Base-by-base conservation (phyloP, 768 basidiomycete species). In the Macrocybe gigantea region DNA sequence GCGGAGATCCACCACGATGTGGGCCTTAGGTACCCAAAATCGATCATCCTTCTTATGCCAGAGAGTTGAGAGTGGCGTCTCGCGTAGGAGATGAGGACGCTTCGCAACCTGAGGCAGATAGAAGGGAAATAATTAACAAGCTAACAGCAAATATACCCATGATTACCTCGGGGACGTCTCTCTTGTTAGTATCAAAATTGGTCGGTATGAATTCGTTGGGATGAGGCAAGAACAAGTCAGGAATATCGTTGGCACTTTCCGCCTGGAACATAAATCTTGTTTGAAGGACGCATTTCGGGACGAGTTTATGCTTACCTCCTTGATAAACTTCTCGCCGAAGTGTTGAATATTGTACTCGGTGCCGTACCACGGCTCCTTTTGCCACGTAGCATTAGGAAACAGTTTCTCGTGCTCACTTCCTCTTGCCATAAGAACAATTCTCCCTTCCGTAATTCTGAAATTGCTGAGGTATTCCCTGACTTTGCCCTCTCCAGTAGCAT, bases 11-110 rank as follows among this genome's bases (percentile, higher is more conserved):
- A 97, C 74, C 48, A 85, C 68, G 14, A 86, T 76, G 52, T 80
- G 77, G 2, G 93, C 92, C 60, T 89, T 91, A 0, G 96, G 96
- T 7, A 95, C 81, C 88, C 92, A 95, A 71, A 96, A 99, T 51
- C 74, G 79, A 64, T 99, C 95, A 62, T 99, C 96, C 61, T 93
- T 93, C 73, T 99, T 99, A 68, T 93, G 81, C 94, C 95, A 99
- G 3, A 98, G 68, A 9, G 83, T 76, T 4, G 85, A 86, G 29
- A 85, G 56, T 0, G 78, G 68, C 0, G 82, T 88, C 63, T 93
- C 78, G 32, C 79, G 71, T 47, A 98, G 78, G 50, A 93, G 76
- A 50, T 77, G 70, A 3, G 95, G 94, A 9, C 88, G 77, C 50
- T 77, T 80, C 49, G 33, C 38, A 22, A 38, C 49, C 36, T 53